Conservation (phyloP, 2,329 filamentous ascomycete genomes). For the Cladosporium sp. region DNA sequence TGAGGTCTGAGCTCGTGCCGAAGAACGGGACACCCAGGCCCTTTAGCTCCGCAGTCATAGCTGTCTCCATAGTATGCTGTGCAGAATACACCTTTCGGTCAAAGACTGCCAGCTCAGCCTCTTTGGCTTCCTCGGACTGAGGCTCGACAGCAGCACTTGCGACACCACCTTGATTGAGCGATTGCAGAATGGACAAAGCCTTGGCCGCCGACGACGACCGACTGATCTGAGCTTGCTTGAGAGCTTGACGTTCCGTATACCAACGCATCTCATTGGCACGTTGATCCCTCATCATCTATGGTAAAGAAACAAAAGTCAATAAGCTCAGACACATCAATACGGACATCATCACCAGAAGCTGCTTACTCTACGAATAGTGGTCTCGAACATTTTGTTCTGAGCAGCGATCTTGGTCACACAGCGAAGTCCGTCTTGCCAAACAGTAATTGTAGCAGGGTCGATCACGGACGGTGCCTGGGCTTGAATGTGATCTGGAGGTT, state of each 20-base stretch:
- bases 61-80: conserved; percentile 55
- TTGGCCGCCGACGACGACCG: conserved; percentile 26
- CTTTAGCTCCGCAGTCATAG: conserved; percentile 53
- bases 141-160: conserved; percentile 8
- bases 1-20: conserved; percentile 44
- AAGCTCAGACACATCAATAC: conserved; percentile 9
- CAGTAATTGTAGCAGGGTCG: conserved; percentile 45
- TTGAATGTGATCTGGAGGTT: background rate
- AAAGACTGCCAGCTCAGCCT: conserved; percentile 54
- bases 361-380: conserved; percentile 37
- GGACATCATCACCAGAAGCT: background rate
- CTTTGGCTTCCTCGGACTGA: conserved; percentile 26
- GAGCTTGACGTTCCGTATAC: conserved; percentile 32
- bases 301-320: conserved; percentile 18
- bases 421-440: conserved; percentile 45
- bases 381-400: conserved; percentile 40
- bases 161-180: conserved; percentile 15
- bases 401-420: conserved; percentile 45
- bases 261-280: conserved; percentile 60
- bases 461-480: conserved; percentile 21
- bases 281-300: conserved; percentile 58
- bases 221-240: conserved; percentile 31
- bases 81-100: conserved; percentile 61
- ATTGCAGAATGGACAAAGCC: conserved; percentile 30
- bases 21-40: conserved; percentile 60